Evolutionary conservation across 2,329 filamentous ascomycete genomes (phyloP).

Genomic region (Clarireedia hainanense): DNA sequence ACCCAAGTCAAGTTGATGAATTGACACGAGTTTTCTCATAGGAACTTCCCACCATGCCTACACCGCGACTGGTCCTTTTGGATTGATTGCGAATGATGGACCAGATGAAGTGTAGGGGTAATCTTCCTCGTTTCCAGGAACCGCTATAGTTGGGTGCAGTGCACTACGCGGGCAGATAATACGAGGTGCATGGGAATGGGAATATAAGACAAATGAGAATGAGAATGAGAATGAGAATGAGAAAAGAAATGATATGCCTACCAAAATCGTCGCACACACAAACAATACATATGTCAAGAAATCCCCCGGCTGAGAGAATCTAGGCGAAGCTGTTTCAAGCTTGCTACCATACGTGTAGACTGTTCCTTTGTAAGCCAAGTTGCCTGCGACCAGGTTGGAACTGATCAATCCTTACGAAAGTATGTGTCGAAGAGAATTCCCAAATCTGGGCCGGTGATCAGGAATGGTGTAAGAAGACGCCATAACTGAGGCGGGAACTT

Average conservation of each 20-base stretch:
- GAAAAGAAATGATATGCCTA: slow-evolving; percentile 39
- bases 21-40: slow-evolving; percentile 41
- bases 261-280: slow-evolving; percentile 51
- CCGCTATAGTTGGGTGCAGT: slow-evolving; percentile 43
- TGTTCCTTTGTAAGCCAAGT: slow-evolving; percentile 26
- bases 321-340: slow-evolving; percentile 52
- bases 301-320: slow-evolving; percentile 55
- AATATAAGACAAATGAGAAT: not conserved
- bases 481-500: slow-evolving; percentile 38
- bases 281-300: slow-evolving; percentile 61
- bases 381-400: slow-evolving; percentile 8
- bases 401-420: slow-evolving; percentile 42
- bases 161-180: slow-evolving; percentile 52
- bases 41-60: slow-evolving; percentile 48
- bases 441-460: slow-evolving; percentile 29
- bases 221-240: slow-evolving; percentile 2
- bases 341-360: slow-evolving; percentile 60
- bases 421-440: slow-evolving; percentile 60
- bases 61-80: slow-evolving; percentile 42
- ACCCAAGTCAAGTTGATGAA: slow-evolving; percentile 29
- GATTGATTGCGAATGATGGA: slow-evolving; percentile 45
- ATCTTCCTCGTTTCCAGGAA: slow-evolving; percentile 55
- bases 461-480: slow-evolving; percentile 31
- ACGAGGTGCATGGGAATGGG: slow-evolving; percentile 41
- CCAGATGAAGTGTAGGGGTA: slow-evolving; percentile 45